Percentiles rank a stretch among this genome's conserved stretches.
Conservation (phyloP, 2,329 filamentous ascomycete species). For the Phaeosphaeriaceae sp. region DNA sequence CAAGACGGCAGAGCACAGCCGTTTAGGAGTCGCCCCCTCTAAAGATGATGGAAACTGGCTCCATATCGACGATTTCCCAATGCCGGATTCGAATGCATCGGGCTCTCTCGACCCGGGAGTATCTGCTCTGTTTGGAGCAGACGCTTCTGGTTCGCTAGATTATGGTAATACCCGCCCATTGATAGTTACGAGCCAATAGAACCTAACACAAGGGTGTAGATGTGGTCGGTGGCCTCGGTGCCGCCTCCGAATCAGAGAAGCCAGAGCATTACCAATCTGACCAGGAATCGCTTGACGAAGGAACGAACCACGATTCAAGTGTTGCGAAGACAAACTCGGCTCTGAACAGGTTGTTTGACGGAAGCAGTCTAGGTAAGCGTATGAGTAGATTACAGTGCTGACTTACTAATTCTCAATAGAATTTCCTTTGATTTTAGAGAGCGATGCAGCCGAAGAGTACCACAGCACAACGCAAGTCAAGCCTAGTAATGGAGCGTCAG, state of each 20-base stretch:
- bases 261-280: conserved; percentile 11
- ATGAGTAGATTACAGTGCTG: conserved; percentile 5
- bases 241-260: conserved; percentile 4
- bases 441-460: conserved; percentile 8
- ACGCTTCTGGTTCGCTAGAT: conserved; percentile 11
- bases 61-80: conserved; percentile 11
- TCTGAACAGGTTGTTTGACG: conserved; percentile 5
- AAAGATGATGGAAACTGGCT: conserved; percentile 4
- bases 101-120: too few relatives aligned
- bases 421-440: conserved; percentile 9
- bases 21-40: too few relatives aligned
- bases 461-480: conserved; percentile 9
- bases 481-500: conserved; percentile 4
- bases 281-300: conserved; percentile 10
- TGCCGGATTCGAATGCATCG: conserved; percentile 1
- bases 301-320: conserved; percentile 3
- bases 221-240: neutral
- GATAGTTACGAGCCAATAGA: conserved; percentile 17
- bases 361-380: conserved; percentile 14
- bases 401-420: conserved; percentile 4
- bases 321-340: conserved; percentile 5
- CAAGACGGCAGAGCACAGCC: conserved; percentile 11
- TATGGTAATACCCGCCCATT: conserved; percentile 14
- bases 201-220: conserved; percentile 14
- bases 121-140: neutral